Evolutionary conservation across 495 filamentous ascomycete genomes (phyloP).

Genomic region (Aspergillus biplanus): DNA sequence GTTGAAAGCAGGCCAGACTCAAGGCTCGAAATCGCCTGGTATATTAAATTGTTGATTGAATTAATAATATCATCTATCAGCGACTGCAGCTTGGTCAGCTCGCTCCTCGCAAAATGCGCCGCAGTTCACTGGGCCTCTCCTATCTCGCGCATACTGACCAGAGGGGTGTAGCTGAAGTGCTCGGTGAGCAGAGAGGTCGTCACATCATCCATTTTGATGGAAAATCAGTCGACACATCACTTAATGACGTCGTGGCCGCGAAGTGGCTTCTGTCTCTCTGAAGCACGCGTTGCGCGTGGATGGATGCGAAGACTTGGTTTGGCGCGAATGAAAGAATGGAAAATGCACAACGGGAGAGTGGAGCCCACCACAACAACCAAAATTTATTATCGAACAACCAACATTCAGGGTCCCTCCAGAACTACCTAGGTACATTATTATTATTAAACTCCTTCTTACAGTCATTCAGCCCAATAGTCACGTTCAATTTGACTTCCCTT

Average conservation of each 20-base stretch:
- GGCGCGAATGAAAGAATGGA: conserved; percentile 16
- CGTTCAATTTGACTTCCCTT: too few relatives aligned
- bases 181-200: conserved; percentile 84
- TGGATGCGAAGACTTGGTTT: conserved; percentile 4
- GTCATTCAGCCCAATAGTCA: too few relatives aligned
- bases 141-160: conserved; percentile 58
- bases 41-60: conserved; percentile 86
- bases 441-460: too few relatives aligned
- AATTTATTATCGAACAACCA: too few relatives aligned
- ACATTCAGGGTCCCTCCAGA: too few relatives aligned
- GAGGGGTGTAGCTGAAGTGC: conserved; percentile 91
- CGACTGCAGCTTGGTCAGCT: conserved; percentile 57
- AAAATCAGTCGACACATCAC: conserved; percentile 7
- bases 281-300: conserved; percentile 29
- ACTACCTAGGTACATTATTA: too few relatives aligned
- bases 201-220: conserved; percentile 48
- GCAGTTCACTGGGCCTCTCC: not conserved
- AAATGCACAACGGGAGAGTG: not conserved
- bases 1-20: conserved; percentile 77
- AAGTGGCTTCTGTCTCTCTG: conserved; percentile 3
- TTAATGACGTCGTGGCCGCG: not conserved
- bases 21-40: conserved; percentile 79
- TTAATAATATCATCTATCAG: conserved; percentile 98
- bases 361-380: too few relatives aligned
- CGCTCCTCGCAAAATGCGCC: conserved; percentile 20